These are phyloP conservation scores for Petunia secreta DNA, from an alignment of 257 asterid genomes.

Conservation along the genomic window DNA sequence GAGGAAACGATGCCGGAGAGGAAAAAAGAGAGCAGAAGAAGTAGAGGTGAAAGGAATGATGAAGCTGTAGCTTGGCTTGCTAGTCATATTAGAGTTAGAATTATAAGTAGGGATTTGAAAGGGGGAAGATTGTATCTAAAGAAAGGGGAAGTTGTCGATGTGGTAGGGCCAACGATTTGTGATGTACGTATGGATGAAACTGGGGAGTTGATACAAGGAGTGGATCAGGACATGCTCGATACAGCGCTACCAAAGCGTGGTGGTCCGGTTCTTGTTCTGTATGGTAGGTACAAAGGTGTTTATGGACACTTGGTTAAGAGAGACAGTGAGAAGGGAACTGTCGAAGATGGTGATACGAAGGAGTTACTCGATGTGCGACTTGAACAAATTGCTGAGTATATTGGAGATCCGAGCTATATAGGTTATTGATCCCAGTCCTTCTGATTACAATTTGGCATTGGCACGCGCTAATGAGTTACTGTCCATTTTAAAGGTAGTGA, in stretches of 20 bases:
- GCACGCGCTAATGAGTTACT: neutral
- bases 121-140: constrained; percentile 71
- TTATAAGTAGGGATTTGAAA: constrained; percentile 62
- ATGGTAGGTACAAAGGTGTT: constrained; percentile 74
- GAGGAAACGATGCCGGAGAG: constrained; percentile 12
- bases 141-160: constrained; percentile 80
- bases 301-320: constrained; percentile 76
- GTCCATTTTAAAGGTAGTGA: constrained; percentile 2
- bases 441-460: constrained; percentile 7
- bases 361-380: constrained; percentile 70
- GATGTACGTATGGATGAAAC: constrained; percentile 73
- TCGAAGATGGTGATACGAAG: constrained; percentile 75
- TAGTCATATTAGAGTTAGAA: constrained; percentile 75
- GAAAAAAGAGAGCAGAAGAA: constrained; percentile 29
- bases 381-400: constrained; percentile 89
- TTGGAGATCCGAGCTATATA: constrained; percentile 82
- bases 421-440: constrained; percentile 51
- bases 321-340: constrained; percentile 67
- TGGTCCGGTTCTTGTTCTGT: constrained; percentile 73
- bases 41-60: constrained; percentile 29
- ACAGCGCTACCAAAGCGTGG: constrained; percentile 84
- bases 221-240: constrained; percentile 71
- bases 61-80: constrained; percentile 65
- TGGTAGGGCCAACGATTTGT: constrained; percentile 71
- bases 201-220: constrained; percentile 72